Evolutionary conservation across 768 basidiomycete species (phyloP).

Genomic region (Serendipita indica): DNA sequence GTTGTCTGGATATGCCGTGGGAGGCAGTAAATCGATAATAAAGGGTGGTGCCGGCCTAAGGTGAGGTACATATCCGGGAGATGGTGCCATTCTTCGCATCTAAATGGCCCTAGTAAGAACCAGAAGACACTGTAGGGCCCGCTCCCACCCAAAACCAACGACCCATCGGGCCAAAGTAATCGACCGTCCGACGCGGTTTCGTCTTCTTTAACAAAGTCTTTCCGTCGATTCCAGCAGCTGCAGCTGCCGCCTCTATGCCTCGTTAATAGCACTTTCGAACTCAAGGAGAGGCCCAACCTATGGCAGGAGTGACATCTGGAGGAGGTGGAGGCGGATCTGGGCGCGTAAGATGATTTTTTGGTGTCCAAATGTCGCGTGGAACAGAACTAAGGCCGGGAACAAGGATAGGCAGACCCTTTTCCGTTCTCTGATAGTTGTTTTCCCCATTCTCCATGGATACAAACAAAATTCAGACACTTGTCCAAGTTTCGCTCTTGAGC

Average conservation of each 20-base stretch:
- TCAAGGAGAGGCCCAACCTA: neutral
- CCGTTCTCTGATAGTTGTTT: no score
- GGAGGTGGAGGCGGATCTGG: constrained; percentile 1
- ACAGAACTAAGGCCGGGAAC: neutral
- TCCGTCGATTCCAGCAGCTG: constrained; percentile 39
- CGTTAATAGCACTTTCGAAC: neutral
- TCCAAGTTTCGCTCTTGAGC: no score
- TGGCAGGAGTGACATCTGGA: neutral
- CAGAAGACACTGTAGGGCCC: no score
- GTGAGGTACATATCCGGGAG: constrained; percentile 56
- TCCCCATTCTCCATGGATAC: no score
- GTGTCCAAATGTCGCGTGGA: constrained; percentile 2
- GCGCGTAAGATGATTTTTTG: constrained; percentile 1
- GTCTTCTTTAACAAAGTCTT: constrained; percentile 72
- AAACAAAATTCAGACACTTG: no score
- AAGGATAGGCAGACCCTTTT: neutral
- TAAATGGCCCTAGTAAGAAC: constrained; percentile 23
- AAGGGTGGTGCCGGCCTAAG: constrained; percentile 78
- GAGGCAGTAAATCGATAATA: constrained; percentile 86
- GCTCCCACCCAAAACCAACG: constrained; percentile 66
- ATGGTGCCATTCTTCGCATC: constrained; percentile 67
- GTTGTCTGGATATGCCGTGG: constrained; percentile 83
- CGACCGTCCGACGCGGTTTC: constrained; percentile 83
- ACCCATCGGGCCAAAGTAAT: constrained; percentile 80
- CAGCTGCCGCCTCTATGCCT: neutral